Evolutionary conservation across 2,329 filamentous ascomycete genomes (phyloP).

Genomic region (Arachnomyces sp.): DNA sequence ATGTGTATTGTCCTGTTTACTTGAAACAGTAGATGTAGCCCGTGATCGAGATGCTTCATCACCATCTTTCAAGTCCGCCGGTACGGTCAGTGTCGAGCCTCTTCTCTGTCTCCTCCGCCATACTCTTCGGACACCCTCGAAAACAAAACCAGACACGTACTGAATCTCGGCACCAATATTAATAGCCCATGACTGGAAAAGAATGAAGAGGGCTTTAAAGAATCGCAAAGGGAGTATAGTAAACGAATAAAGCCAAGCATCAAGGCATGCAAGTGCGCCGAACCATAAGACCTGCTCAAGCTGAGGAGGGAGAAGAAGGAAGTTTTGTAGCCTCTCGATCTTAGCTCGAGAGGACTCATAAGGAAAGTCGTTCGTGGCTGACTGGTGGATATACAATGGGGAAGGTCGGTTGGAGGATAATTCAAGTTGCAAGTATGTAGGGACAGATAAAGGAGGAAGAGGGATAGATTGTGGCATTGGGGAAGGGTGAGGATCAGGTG

Average conservation of each 20-base stretch:
- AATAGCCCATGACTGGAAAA: conserved; percentile 70
- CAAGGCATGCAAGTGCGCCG: conserved; percentile 81
- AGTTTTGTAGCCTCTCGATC: conserved; percentile 84
- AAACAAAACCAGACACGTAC: conserved; percentile 69
- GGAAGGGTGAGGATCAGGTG: conserved; percentile 31
- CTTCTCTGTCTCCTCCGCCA: conserved; percentile 51
- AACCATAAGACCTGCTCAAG: conserved; percentile 82
- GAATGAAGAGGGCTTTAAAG: conserved; percentile 66
- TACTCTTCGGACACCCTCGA: conserved; percentile 68
- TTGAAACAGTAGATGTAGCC: conserved; percentile 6
- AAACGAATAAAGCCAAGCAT: conserved; percentile 94
- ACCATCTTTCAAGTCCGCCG: conserved; percentile 12
- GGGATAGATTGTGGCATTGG: conserved; percentile 49
- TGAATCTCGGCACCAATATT: conserved; percentile 63
- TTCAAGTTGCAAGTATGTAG: conserved; percentile 60
- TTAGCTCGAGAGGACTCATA: conserved; percentile 93
- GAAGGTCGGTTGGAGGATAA: conserved; percentile 55
- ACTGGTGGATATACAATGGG: conserved; percentile 56
- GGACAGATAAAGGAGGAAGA: conserved; percentile 55
- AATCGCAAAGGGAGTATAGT: conserved; percentile 91
- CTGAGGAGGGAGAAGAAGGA: conserved; percentile 70
- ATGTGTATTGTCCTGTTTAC: conserved; percentile 11
- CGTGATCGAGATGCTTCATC: conserved; percentile 17
- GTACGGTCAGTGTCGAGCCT: conserved; percentile 9
- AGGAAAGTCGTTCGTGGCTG: conserved; percentile 53